Evolutionary conservation across 2,329 filamentous ascomycete species (phyloP), one percentile per base, ranked within the genome.

Genomic region (Gremmenia infestans): DNA sequence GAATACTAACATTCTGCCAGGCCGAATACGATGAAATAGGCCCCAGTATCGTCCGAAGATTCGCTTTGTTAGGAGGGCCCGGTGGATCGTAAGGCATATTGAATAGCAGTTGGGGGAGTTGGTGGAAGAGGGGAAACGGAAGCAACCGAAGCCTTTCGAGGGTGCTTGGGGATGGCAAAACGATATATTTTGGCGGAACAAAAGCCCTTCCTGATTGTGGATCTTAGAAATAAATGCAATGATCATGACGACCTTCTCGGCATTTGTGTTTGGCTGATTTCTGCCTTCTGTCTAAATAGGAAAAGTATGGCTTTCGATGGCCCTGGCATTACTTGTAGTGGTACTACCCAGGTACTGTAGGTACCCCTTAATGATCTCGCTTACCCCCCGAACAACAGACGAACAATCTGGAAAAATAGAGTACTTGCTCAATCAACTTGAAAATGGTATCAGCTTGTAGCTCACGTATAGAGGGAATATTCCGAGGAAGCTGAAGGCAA

Each of bases 1-100:
- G 17, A 49, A 45, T 22, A n/a, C 53, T 53, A 48, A 59, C 57
- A 52, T 50, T 15, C 6, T 32, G 14, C 3, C 32, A 35, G 48
- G 22, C 40, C 57, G 62, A 64, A 52, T 64, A 66, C 51, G 63
- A 64, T 59, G 64, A 66, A 47, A 64, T 66, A 52, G 49, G 47
- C 37, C 53, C 51, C 39, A 63, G 66, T 72, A 97, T 97, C 73
- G 93, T 97, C 58, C 84, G 93, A 74, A 87, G 93, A 76, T 97
- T 97, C 72, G 93, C 93, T 60, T 80, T 97, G 63, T 79, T 97
- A 60, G 94, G 94, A 72, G 94, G 93, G 22, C 94, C 94, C 12
- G 94, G 92, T 52, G 88, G 88, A 67, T 88, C 88, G 67, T 91
- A 59, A 49, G 15, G 32, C 42, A 11, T 23, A 7, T 14, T 11